phyloP scores from a whole-genome alignment of 331 rosid species.

The Erythrophleum ivorense region DNA sequence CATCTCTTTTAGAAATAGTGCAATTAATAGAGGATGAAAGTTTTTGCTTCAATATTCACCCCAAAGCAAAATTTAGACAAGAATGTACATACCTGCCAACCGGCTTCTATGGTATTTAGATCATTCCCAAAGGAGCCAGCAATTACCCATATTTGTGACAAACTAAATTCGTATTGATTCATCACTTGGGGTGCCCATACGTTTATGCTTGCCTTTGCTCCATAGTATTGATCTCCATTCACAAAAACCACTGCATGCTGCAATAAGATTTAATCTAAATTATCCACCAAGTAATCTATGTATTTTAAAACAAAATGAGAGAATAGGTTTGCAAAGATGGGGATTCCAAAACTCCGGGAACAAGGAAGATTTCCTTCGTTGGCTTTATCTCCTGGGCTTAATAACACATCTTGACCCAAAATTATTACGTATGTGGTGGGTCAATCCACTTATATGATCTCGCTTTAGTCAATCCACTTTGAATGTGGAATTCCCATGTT shows the following conservation, averaged over 20 bases:
- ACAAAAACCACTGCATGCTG: slow-evolving; percentile 97
- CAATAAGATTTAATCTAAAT: slow-evolving; percentile 31
- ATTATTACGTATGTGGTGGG: no score
- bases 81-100: slow-evolving; percentile 85
- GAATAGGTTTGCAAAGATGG: no score
- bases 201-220: slow-evolving; percentile 91
- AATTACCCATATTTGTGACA: slow-evolving; percentile 95
- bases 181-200: slow-evolving; percentile 88
- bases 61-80: not conserved
- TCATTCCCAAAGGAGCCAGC: slow-evolving; percentile 94
- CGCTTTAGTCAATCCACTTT: no score
- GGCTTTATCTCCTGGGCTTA: no score
- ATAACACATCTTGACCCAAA: no score
- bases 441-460: no score
- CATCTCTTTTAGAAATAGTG: not conserved
- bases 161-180: slow-evolving; percentile 85
- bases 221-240: slow-evolving; percentile 92
- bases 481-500: not conserved
- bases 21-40: not conserved
- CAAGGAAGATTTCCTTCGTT: no score
- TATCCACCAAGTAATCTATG: not conserved
- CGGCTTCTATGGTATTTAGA: slow-evolving; percentile 96
- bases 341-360: no score
- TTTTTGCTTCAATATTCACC: no score
- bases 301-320: not conserved